phyloP scores from a whole-genome alignment of 1,284 basidiomycete species.

The Wolfiporia cocos region DNA sequence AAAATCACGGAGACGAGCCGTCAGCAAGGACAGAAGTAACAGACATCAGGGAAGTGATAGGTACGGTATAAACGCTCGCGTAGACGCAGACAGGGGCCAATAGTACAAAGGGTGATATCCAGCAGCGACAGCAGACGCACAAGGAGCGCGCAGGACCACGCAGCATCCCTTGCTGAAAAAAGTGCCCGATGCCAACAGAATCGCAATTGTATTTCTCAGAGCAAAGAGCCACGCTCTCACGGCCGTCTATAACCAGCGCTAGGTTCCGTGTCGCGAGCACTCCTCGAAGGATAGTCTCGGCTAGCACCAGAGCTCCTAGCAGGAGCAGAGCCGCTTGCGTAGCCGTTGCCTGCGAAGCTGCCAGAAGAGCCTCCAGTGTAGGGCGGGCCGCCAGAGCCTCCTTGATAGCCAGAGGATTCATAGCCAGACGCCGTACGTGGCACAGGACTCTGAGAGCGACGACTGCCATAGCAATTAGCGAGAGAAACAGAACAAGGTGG shows the following conservation, averaged over 20 bases:
- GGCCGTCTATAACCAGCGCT: constrained; percentile 33
- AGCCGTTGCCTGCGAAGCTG: constrained; percentile 37
- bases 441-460: constrained; percentile 66
- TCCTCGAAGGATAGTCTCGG: constrained; percentile 60
- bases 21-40: no score
- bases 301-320: constrained; percentile 31
- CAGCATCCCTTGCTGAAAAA: no score
- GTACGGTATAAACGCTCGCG: no score
- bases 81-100: no score
- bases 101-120: no score
- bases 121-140: no score
- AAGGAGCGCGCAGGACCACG: no score
- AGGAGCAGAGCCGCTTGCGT: constrained; percentile 37
- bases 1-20: no score
- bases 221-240: no score
- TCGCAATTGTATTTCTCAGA: no score
- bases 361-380: constrained; percentile 37
- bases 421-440: constrained; percentile 33
- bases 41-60: no score
- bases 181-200: no score
- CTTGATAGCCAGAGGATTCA: constrained; percentile 30
- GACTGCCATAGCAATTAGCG: constrained; percentile 33
- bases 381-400: constrained; percentile 46
- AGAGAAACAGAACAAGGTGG: not conserved
- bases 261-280: constrained; percentile 40